These are phyloP conservation scores for Trametes elegans DNA, from an alignment of 768 basidiomycete species.

Conservation along the genomic window DNA sequence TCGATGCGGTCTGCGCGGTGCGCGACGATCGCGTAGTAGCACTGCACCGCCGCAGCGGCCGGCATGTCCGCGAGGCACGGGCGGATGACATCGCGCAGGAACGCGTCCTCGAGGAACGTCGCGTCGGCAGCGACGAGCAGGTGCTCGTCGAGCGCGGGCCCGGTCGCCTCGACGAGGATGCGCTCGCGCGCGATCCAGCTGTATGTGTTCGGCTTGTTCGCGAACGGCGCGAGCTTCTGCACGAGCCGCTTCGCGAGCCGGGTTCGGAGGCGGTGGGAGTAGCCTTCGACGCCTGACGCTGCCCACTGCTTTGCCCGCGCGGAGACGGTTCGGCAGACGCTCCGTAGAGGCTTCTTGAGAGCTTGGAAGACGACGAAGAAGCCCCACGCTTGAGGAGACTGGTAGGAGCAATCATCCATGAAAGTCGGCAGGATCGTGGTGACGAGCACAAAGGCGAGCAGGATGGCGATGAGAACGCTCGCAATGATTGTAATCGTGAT, in stretches of 20 bases:
- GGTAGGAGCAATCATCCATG: constrained; percentile 20
- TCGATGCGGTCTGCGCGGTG: constrained; percentile 15
- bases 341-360: constrained; percentile 4
- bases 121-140: constrained; percentile 13
- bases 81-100: constrained; percentile 11
- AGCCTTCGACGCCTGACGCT: neutral
- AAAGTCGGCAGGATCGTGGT: constrained; percentile 21
- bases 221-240: constrained; percentile 2
- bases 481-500: constrained; percentile 3
- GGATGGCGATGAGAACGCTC: constrained; percentile 7
- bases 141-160: constrained; percentile 10
- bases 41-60: neutral
- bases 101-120: constrained; percentile 11
- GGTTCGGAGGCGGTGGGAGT: neutral
- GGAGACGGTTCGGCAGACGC: neutral
- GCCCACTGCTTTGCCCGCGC: neutral
- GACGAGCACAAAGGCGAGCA: constrained; percentile 18
- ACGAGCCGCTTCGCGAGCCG: constrained; percentile 4
- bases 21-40: constrained; percentile 12
- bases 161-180: constrained; percentile 5
- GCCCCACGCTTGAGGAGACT: constrained; percentile 22
- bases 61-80: constrained; percentile 15
- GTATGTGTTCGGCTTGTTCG: constrained; percentile 16
- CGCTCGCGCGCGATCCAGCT: constrained; percentile 16
- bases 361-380: constrained; percentile 17